phyloP scores from a whole-genome alignment of 352 stramenopile genomes.

The Pythium folliculosum region DNA sequence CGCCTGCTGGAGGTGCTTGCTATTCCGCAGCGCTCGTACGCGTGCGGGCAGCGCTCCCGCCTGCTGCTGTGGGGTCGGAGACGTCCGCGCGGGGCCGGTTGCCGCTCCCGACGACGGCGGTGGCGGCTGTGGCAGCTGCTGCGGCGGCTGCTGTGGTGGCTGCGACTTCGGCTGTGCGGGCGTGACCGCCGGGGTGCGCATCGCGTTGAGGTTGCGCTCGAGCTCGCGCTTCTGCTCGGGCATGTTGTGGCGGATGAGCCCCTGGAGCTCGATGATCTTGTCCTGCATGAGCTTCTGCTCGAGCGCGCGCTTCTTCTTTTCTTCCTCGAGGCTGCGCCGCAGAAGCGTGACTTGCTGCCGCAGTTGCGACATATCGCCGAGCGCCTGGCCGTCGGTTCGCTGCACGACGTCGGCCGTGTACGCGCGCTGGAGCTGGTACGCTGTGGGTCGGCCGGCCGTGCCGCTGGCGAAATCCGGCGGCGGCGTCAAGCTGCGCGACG shows the following conservation, averaged over 20 bases:
- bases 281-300: slow-evolving; percentile 77
- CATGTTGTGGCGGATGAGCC: slow-evolving; percentile 54
- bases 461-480: neutral
- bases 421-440: slow-evolving; percentile 18
- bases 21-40: slow-evolving; percentile 13
- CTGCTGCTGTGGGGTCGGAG: slow-evolving; percentile 15
- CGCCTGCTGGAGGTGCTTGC: slow-evolving; percentile 17
- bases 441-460: neutral
- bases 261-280: slow-evolving; percentile 79
- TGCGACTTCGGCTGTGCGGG: neutral
- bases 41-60: slow-evolving; percentile 1
- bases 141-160: neutral
- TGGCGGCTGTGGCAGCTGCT: neutral
- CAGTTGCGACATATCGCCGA: slow-evolving; percentile 29
- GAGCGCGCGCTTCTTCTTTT: slow-evolving; percentile 63
- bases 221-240: slow-evolving; percentile 44
- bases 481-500: neutral
- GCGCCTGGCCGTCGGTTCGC: slow-evolving; percentile 3
- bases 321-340: slow-evolving; percentile 55
- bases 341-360: slow-evolving; percentile 61
- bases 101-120: neutral
- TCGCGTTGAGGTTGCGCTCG: slow-evolving; percentile 34
- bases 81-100: slow-evolving; percentile 3
- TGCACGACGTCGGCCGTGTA: slow-evolving; percentile 25
- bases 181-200: slow-evolving; percentile 20